Conservation (phyloP, 176 grass and related monocot genomes). For the Panicum miliaceum region DNA sequence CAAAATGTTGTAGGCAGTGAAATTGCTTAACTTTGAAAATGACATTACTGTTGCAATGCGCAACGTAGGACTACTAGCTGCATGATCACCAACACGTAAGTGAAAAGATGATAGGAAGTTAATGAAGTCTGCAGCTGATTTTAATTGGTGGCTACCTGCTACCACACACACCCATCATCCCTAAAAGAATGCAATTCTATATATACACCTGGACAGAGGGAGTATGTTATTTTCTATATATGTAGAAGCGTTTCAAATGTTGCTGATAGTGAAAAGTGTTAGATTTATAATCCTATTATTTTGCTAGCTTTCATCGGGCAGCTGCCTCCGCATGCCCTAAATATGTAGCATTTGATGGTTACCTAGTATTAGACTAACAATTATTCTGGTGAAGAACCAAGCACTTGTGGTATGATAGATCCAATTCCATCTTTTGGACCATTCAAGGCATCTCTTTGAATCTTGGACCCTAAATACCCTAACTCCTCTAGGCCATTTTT, state of each 20-base stretch:
- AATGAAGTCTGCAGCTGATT: neutral
- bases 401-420: neutral
- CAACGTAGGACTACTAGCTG: neutral
- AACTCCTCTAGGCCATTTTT: neutral
- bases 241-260: neutral
- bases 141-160: neutral
- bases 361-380: neutral
- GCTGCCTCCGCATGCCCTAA: neutral
- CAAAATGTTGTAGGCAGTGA: no score
- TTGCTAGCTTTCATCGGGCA: neutral
- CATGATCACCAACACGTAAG: no score
- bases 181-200: no score
- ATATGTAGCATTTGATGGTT: neutral
- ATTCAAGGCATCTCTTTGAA: neutral
- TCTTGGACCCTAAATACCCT: neutral
- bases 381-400: conserved; percentile 2
- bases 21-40: no score
- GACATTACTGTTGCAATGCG: no score
- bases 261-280: neutral
- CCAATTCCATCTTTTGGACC: neutral
- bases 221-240: neutral
- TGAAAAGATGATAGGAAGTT: neutral
- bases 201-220: no score
- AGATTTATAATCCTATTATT: neutral
- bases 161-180: no score